A percentile compares a stretch with the other conserved stretches of the same genome.
Evolutionary conservation across 2,329 filamentous ascomycete genomes (phyloP).

Genomic region (Fusarium anthophilum): DNA sequence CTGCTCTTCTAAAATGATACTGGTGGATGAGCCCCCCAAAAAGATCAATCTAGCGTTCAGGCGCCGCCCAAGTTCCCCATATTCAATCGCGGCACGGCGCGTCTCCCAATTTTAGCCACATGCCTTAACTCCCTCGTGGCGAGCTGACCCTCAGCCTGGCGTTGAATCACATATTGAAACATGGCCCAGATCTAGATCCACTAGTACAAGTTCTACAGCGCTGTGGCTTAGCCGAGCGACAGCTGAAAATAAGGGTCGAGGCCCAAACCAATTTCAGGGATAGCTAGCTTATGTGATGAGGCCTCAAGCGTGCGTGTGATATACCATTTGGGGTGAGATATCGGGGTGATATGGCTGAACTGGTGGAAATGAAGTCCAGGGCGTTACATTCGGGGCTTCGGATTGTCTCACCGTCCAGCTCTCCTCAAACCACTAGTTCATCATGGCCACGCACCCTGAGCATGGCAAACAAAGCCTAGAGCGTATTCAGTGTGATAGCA

Average conservation of each 20-base stretch:
- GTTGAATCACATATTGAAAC: neutral
- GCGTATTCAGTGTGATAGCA: neutral
- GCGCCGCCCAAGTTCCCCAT: neutral
- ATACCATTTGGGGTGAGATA: no score
- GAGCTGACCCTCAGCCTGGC: neutral
- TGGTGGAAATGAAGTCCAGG: neutral
- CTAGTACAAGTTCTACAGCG: neutral
- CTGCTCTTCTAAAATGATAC: no score
- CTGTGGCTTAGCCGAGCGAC: neutral
- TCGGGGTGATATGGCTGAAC: neutral
- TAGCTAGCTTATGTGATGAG: neutral
- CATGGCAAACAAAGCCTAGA: rapidly evolving
- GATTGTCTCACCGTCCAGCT: neutral
- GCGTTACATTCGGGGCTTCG: neutral
- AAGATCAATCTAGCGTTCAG: no score
- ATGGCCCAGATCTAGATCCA: neutral
- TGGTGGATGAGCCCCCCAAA: no score
- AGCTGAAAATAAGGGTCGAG: neutral
- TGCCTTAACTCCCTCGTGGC: neutral
- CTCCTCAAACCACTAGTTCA: neutral
- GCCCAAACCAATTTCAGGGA: neutral
- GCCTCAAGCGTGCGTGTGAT: neutral
- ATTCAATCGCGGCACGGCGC: neutral
- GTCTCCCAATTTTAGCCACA: neutral
- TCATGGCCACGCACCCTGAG: neutral